These are phyloP conservation scores for Cutaneotrichosporon sp. DNA, from an alignment of 1,284 basidiomycete genomes.

Conservation along the genomic window DNA sequence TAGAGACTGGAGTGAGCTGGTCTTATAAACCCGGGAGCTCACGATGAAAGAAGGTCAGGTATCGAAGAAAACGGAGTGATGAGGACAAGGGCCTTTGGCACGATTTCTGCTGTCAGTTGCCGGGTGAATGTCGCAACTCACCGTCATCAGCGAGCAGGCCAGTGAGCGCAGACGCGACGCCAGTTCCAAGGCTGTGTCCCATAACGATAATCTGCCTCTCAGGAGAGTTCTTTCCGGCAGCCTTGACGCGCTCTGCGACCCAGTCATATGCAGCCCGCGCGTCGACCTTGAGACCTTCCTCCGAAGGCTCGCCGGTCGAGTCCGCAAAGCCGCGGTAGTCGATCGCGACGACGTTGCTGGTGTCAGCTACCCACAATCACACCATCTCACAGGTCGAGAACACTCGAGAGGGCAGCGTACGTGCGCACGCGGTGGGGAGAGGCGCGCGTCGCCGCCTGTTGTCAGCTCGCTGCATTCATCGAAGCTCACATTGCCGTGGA, in stretches of 20 bases:
- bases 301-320: slow-evolving; percentile 72
- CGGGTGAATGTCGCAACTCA: slow-evolving; percentile 20
- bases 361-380: slow-evolving; percentile 19
- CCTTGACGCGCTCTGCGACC: slow-evolving; percentile 54
- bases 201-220: slow-evolving; percentile 46
- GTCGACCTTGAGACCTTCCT: slow-evolving; percentile 71
- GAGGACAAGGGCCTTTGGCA: slow-evolving; percentile 41
- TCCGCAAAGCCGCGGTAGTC: slow-evolving; percentile 95
- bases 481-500: slow-evolving; percentile 75
- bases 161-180: slow-evolving; percentile 62
- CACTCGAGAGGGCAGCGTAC: slow-evolving; percentile 5
- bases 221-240: slow-evolving; percentile 12
- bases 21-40: not conserved
- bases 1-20: slow-evolving; percentile 31
- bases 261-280: slow-evolving; percentile 79
- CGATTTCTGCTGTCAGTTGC: slow-evolving; percentile 27
- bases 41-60: slow-evolving; percentile 42
- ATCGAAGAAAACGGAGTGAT: slow-evolving; percentile 49
- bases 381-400: slow-evolving; percentile 34
- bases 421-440: slow-evolving; percentile 15
- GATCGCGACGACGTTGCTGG: slow-evolving; percentile 71
- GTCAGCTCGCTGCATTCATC: not conserved
- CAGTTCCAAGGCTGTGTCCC: slow-evolving; percentile 85
- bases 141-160: slow-evolving; percentile 41
- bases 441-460: slow-evolving; percentile 23